phyloP scores from a whole-genome alignment of 148 eudicot genomes.

The Limonium bicolor region DNA sequence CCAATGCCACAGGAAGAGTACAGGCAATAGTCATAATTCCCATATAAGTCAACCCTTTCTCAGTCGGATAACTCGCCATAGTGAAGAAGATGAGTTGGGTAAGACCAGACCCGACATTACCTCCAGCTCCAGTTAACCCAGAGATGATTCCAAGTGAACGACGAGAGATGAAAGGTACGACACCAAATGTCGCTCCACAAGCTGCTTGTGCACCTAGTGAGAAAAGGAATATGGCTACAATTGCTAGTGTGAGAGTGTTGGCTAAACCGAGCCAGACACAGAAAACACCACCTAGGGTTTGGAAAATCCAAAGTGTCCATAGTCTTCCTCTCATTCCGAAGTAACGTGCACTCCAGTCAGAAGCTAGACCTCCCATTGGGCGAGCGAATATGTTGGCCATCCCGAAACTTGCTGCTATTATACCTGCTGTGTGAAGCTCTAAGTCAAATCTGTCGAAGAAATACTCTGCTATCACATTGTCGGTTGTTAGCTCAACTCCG shows the following conservation, averaged over 20 bases:
- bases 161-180: conserved; percentile 34
- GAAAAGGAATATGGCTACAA: conserved; percentile 28
- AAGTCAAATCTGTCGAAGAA: conserved; percentile 42
- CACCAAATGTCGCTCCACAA: conserved; percentile 30
- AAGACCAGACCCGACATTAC: conserved; percentile 29
- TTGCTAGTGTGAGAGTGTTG: conserved; percentile 13
- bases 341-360: conserved; percentile 20
- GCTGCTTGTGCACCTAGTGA: conserved; percentile 34
- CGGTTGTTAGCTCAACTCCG: conserved; percentile 37
- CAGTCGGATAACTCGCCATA: conserved; percentile 9
- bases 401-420: conserved; percentile 33
- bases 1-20: conserved; percentile 23
- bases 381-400: conserved; percentile 34
- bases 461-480: conserved; percentile 41
- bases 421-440: conserved; percentile 33
- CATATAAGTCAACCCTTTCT: conserved; percentile 23
- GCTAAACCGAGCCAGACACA: conserved; percentile 28
- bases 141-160: conserved; percentile 28
- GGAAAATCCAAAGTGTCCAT: conserved; percentile 32
- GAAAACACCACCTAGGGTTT: conserved; percentile 29
- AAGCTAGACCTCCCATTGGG: conserved; percentile 24
- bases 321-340: conserved; percentile 40
- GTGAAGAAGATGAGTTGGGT: conserved; percentile 28
- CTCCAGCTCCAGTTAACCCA: conserved; percentile 33
- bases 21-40: conserved; percentile 23